These are phyloP conservation scores for Suillus lakei DNA, from an alignment of 768 basidiomycete species.

Conservation along the genomic window DNA sequence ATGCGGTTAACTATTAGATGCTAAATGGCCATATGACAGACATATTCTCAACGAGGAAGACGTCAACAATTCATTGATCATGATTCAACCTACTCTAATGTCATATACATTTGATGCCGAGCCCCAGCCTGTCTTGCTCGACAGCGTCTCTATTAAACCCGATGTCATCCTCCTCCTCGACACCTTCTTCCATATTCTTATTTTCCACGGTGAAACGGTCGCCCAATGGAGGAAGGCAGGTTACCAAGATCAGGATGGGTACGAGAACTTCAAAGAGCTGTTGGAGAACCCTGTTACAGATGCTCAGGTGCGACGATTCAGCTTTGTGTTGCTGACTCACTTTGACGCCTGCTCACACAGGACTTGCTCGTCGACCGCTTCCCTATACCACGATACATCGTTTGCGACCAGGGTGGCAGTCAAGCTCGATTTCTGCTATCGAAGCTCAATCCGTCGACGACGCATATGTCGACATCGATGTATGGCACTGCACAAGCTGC, in stretches of 20 bases:
- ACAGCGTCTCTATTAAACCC: constrained; percentile 96
- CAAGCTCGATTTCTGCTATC: constrained; percentile 98
- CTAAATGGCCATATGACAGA: constrained; percentile 44
- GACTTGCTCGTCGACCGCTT: constrained; percentile 94
- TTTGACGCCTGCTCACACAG: constrained; percentile 41
- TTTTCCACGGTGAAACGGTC: constrained; percentile 97
- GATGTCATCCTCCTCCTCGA: constrained; percentile 97
- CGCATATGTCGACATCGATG: constrained; percentile 92
- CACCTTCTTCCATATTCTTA: constrained; percentile 99
- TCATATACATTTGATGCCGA: constrained; percentile 93
- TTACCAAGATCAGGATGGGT: constrained; percentile 98
- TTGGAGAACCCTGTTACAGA: constrained; percentile 86
- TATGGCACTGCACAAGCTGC: constrained; percentile 78
- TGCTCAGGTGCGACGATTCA: constrained; percentile 66
- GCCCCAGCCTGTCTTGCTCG: constrained; percentile 93
- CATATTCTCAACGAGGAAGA: constrained; percentile 97
- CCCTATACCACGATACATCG: constrained; percentile 97
- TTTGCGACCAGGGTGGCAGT: constrained; percentile 96
- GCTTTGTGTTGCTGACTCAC: neutral
- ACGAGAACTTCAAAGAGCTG: constrained; percentile 97
- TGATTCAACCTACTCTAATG: constrained; percentile 99
- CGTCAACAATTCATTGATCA: constrained; percentile 98
- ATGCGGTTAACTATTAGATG: constrained; percentile 7
- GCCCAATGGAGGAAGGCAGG: constrained; percentile 98
- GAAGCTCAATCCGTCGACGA: constrained; percentile 97